Evolutionary conservation across 2,329 filamentous ascomycete species (phyloP), one percentile per base, ranked within the genome.

Genomic region (Pseudocercospora pini-densiflorae): DNA sequence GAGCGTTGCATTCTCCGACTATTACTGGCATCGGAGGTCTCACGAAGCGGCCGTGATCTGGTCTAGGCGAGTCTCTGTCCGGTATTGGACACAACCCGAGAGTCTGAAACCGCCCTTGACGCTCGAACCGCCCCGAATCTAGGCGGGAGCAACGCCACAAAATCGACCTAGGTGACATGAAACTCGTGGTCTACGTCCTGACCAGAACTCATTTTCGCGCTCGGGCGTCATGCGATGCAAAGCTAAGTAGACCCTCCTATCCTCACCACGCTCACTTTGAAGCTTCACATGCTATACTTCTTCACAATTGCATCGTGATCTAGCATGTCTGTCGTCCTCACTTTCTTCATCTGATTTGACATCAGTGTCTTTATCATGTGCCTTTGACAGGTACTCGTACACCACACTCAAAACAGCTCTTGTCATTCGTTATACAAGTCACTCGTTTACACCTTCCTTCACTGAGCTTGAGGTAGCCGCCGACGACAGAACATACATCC

Each of bases 301-400:
- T 49, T 49, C 45, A 19, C 45, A 49, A 24, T 57, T 62, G 40
- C 29, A 33, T 29, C 57, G 45, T 43, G 51, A 55, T 29, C 53
- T 58, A 53, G 57, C 57, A 31, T 61, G 64, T 23, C 61, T 45
- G 21, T 60, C 40, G 3, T 43, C 16, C 16, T 43, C 47, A 36
- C 60, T 60, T 31, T 40, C 45, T 21, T 47, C 59, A 40, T 47
- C 61, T 60, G 53, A 57, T 47, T 61, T 59, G 55, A 24, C 59
- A 59, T 59, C 62, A 55, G 64, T 59, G 43, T 19, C 59, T 31
- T 49, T 40, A 64, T 62, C 24, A 60, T 61, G 54, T 55, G 65
- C 68, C 66, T 68, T 70, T 67, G 68, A 70, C 60, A 70, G 68
- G 66, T 70, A 51, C 51, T 47, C 53, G 51, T 55, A 55, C 58